Conservation (phyloP, 305 asterid genomes). For the Salvia sclarea region DNA sequence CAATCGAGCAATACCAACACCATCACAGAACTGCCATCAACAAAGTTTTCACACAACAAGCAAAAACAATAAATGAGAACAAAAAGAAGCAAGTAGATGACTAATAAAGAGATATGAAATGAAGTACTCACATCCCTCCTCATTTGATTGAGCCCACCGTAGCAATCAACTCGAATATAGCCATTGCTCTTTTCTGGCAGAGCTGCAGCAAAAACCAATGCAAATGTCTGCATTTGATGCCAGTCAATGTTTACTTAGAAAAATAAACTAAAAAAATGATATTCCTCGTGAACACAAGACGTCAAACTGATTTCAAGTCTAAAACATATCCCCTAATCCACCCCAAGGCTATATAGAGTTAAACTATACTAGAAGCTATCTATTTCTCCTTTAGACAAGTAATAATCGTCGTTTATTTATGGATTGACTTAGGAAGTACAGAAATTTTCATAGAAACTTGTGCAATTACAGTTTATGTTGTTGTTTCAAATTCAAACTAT, state of each 20-base stretch:
- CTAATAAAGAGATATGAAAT: conserved; percentile 3
- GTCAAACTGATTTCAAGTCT: background rate
- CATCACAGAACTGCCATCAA: conserved; percentile 83
- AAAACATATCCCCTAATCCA: conserved; percentile 2
- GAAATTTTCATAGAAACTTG: too few species aligned
- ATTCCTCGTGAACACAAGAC: conserved; percentile 2
- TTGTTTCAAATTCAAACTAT: too few species aligned
- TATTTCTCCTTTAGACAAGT: background rate
- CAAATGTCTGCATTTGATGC: conserved; percentile 86
- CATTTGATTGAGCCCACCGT: conserved; percentile 99
- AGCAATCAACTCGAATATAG: conserved; percentile 93
- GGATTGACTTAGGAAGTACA: too few species aligned
- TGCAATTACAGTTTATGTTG: too few species aligned
- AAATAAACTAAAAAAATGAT: conserved; percentile 32
- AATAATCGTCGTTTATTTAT: background rate
- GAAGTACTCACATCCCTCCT: conserved; percentile 88
- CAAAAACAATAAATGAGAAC: conserved; percentile 14
- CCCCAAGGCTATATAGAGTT: background rate
- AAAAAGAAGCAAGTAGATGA: background rate
- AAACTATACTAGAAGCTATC: too few species aligned
- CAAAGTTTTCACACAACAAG: conserved; percentile 6
- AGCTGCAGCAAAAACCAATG: conserved; percentile 98
- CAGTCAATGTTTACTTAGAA: conserved; percentile 64
- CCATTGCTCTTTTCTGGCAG: conserved; percentile 82
- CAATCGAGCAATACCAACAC: conserved; percentile 94